A percentile compares a stretch with the other conserved stretches of the same genome.
Conservation (phyloP, 2,329 filamentous ascomycete species). For the Coniochaeta hoffmannii region DNA sequence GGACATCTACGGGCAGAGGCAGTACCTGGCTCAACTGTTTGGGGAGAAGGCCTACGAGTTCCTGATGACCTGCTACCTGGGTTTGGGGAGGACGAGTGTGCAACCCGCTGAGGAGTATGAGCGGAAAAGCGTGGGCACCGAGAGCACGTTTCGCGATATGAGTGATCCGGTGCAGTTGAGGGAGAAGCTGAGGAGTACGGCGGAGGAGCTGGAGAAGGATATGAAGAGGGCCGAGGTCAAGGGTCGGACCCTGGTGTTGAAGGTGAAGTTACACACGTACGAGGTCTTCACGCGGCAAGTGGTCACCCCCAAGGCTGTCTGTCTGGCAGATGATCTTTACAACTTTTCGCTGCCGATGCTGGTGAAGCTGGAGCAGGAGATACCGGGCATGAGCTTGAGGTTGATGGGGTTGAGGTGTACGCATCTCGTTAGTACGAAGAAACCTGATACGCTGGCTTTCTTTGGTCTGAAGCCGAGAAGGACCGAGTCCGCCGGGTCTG, state of each 20-base stretch:
- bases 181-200: conserved; percentile 71
- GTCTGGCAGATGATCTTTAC: conserved; percentile 73
- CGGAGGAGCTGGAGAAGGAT: conserved; percentile 82
- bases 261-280: conserved; percentile 90
- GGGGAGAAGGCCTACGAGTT: conserved; percentile 90
- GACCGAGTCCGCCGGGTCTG: conserved; percentile 12
- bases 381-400: conserved; percentile 69
- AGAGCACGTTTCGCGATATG: conserved; percentile 83
- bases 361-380: conserved; percentile 73
- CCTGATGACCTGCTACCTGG: conserved; percentile 74
- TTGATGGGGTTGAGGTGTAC: conserved; percentile 88
- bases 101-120: conserved; percentile 85
- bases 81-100: conserved; percentile 76
- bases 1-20: conserved; percentile 72
- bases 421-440: conserved; percentile 79
- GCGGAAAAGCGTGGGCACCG: conserved; percentile 88
- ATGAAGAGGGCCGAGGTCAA: conserved; percentile 73
- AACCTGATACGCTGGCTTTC: conserved; percentile 67
- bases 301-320: conserved; percentile 65
- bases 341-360: conserved; percentile 76
- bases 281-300: conserved; percentile 83
- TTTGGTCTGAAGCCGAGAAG: conserved; percentile 55
- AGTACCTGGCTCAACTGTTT: conserved; percentile 69
- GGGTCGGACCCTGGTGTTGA: conserved; percentile 83
- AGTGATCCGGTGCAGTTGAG: conserved; percentile 59